These are phyloP conservation scores for Flaveria sonorensis DNA, from an alignment of 129 eudicot genomes.

Conservation along the genomic window DNA sequence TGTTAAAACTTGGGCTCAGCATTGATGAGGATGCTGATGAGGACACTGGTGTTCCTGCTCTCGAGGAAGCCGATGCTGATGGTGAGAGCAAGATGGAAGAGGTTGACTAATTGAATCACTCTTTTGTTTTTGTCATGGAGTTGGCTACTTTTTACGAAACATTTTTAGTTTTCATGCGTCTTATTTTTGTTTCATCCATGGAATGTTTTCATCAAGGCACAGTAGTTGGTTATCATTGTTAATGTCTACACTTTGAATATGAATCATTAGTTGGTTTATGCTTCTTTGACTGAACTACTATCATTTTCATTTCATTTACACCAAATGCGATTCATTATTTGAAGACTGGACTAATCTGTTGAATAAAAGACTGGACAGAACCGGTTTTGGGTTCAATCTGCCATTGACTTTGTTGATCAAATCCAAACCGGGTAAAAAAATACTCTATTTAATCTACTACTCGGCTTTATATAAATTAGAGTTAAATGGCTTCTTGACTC, in stretches of 20 bases:
- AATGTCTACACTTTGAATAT: not conserved
- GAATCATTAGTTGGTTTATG: not conserved
- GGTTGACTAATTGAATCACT: conserved; percentile 55
- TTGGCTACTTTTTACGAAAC: not conserved
- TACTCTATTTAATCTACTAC: no score
- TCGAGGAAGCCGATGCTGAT: conserved; percentile 84
- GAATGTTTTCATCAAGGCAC: not conserved
- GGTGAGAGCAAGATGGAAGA: conserved; percentile 99
- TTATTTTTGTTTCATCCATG: conserved; percentile 11
- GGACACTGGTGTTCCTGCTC: conserved; percentile 72
- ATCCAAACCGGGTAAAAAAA: no score
- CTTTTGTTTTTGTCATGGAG: not conserved
- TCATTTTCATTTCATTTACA: not conserved
- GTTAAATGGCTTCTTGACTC: no score
- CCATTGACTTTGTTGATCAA: no score
- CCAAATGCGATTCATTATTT: no score
- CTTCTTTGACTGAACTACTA: not conserved
- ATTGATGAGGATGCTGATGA: conserved; percentile 81
- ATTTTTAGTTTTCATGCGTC: not conserved
- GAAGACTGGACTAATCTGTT: no score
- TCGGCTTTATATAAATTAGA: no score
- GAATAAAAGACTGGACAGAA: no score
- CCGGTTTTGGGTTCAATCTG: no score
- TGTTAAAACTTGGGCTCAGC: conserved; percentile 90
- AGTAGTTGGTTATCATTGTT: conserved; percentile 1